Evolutionary conservation across 805 yeast genomes (phyloP), one percentile per base, ranked within the genome.

Genomic region (Alloascoidea hylecoeti): DNA sequence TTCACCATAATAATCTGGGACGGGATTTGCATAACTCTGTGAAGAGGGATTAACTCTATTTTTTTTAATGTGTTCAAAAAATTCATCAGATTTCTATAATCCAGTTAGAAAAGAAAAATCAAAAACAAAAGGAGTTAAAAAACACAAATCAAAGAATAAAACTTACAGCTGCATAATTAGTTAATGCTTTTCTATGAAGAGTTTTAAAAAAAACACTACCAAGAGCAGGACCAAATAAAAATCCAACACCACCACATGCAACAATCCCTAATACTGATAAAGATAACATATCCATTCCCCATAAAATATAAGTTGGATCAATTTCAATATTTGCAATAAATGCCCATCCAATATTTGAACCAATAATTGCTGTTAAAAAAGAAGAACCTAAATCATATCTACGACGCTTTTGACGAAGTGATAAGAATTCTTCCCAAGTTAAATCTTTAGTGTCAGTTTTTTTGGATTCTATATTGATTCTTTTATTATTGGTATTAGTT

Each of bases 1-100:
- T 61, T 92, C 98, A 33, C 98, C 98, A 55, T 92, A 92, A 61
- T 86, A 92, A 58, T 92, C 98, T n/a, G 96, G 96, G 35, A 92
- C 94, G 12, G 97, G 97, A 59, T 89, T 92, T 39, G 82, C 70
- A 23, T 57, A 43, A 51, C 86, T 75, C 61, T 88, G 96, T 40
- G 81, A 75, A 15, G 88, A 71, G 15, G 98, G 95, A 61, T 92
- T 95, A 18, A 88, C 96, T 50, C 98, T 70, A 58, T 85, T 80
- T 41, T 66, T 65, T 48, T 71, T 73, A 44, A 92, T 70, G 52
- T 75, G 89, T 46, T 70, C 70, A 54, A 89, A 64, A 49, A 89
- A 92, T 32, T 69, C 64, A 46, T 75, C 70, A 52, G 89, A 86
- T 61, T 81, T 88, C 37, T 56, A 23, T 15, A 15, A 17, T 9